Evolutionary conservation across 352 stramenopile genomes (phyloP), one percentile per base, ranked within the genome.

Genomic region (Phytophthora syringae): DNA sequence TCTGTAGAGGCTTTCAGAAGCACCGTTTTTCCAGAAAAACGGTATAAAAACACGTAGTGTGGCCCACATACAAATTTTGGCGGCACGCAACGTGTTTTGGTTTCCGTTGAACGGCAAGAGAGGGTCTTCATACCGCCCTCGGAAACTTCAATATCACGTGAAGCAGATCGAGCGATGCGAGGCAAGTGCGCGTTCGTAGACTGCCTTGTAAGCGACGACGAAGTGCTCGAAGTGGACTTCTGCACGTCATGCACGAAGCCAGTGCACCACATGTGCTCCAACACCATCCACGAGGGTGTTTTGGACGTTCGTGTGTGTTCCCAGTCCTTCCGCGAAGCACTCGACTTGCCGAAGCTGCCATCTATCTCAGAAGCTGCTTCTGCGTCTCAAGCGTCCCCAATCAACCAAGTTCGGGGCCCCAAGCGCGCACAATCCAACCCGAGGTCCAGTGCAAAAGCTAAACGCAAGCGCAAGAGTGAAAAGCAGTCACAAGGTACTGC

Each of bases 201-300:
- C 2, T 37, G 50, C 37, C 2, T 27, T 36, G 34, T 48, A 4
- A n/a, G 13, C 5, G 34, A 18, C 24, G 32, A 48, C 18, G 52
- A 45, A n/a, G 52, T 16, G 22, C n/a, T 52, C 13, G 20, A 42
- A 7, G 28, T 48, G 18, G 18, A 24, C 9, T 15, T 3, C 16
- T 60, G 52, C 28, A 20, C 52, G 16, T 34, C 18, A 2, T 52
- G 52, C 52, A 6, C 40, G 28, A 39, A 52, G 12, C 5, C 18
- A 34, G 52, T 52, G 9, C 52, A 60, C 13, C 52, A 47, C 18
- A 45, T 60, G 18, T 60, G 30, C 30, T 60, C 47, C 7, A 62
- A 50, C 34, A 7, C 44, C 21, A 21, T 55, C 34, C 28, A 39
- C 54, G 54, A 62, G 21, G 43, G 54, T 10, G 54, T 15, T 16